Conservation (phyloP, 345 rosid genomes). For the Bruguiera gymnorhiza region DNA sequence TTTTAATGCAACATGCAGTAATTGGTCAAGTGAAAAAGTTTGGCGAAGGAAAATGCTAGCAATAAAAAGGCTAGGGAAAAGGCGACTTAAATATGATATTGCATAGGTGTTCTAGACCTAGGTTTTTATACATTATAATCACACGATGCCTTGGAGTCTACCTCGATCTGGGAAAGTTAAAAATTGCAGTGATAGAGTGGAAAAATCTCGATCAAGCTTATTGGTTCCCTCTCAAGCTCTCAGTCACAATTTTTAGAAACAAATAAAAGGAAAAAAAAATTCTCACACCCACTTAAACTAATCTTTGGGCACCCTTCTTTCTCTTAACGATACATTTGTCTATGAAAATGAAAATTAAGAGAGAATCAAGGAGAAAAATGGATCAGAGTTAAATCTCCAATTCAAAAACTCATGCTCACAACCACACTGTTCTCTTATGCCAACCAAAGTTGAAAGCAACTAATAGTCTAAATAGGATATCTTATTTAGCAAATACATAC, state of each 20-base stretch:
- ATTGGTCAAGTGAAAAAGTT: constrained; percentile 26
- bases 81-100: not conserved
- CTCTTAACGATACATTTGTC: too few species aligned
- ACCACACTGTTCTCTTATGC: too few species aligned
- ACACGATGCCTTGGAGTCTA: constrained; percentile 43
- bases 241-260: not conserved
- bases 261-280: too few species aligned
- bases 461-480: too few species aligned
- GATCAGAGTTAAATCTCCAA: too few species aligned
- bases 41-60: constrained; percentile 3
- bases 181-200: constrained; percentile 21
- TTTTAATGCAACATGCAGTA: constrained; percentile 9
- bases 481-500: too few species aligned
- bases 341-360: too few species aligned
- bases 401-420: too few species aligned
- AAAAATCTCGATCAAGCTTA: constrained; percentile 29
- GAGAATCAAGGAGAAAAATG: too few species aligned
- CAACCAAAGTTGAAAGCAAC: too few species aligned
- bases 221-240: not conserved
- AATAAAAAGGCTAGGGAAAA: too few species aligned
- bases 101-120: constrained; percentile 18
- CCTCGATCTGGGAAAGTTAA: constrained; percentile 28
- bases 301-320: too few species aligned
- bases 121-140: constrained; percentile 33
- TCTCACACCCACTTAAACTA: not conserved